A percentile compares a stretch with the other conserved stretches of the same genome.
phyloP scores from a whole-genome alignment of 1,139 yeast genomes.

The Meyerozyma guilliermondii region DNA sequence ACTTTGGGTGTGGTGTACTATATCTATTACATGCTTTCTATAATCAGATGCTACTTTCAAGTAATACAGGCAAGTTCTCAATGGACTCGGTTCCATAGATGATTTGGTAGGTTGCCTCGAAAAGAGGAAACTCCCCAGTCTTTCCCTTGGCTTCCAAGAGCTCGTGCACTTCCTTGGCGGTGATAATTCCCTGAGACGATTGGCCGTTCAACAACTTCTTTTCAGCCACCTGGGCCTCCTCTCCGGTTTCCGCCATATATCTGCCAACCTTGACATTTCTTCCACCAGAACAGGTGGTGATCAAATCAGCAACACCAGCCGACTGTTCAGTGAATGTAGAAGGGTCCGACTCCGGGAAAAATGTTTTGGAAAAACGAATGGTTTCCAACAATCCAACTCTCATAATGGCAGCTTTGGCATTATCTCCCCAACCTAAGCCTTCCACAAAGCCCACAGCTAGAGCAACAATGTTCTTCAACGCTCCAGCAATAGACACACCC shows the following conservation, averaged over 20 bases:
- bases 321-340: slow-evolving; percentile 41
- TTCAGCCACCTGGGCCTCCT: slow-evolving; percentile 39
- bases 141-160: slow-evolving; percentile 31
- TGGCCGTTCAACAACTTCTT: slow-evolving; percentile 44
- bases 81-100: slow-evolving; percentile 38
- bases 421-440: slow-evolving; percentile 49
- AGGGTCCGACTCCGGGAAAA: slow-evolving; percentile 37
- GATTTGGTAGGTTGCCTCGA: slow-evolving; percentile 46
- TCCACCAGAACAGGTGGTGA: slow-evolving; percentile 47
- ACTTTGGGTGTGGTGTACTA: too few relatives aligned
- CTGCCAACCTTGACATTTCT: slow-evolving; percentile 46
- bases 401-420: slow-evolving; percentile 48
- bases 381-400: slow-evolving; percentile 42
- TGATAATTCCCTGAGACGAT: slow-evolving; percentile 46
- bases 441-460: slow-evolving; percentile 47
- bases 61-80: slow-evolving; percentile 38
- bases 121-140: slow-evolving; percentile 37
- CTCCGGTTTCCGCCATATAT: slow-evolving; percentile 45
- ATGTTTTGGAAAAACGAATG: slow-evolving; percentile 35
- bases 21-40: background rate
- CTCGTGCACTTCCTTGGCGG: slow-evolving; percentile 46
- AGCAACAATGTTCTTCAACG: slow-evolving; percentile 44
- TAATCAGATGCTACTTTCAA: slow-evolving; percentile 15
- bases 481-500: slow-evolving; percentile 48
- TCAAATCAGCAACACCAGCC: slow-evolving; percentile 50